These are phyloP conservation scores for Sugiyamaella castrensis DNA, from an alignment of 1,139 yeast genomes.

Conservation along the genomic window DNA sequence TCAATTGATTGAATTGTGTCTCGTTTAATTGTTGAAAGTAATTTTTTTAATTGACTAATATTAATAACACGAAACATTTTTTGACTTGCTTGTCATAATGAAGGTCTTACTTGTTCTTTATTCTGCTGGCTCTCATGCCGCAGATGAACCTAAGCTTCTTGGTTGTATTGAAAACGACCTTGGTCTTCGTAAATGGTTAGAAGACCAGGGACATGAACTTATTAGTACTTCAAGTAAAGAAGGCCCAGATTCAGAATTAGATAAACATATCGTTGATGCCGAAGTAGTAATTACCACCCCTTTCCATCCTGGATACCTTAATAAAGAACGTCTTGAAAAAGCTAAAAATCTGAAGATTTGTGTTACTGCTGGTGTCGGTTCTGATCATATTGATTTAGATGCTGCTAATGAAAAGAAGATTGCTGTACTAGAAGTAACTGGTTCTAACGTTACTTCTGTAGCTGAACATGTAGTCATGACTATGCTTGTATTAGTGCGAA, in stretches of 20 bases:
- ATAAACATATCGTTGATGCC: constrained; percentile 63
- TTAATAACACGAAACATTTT: no score
- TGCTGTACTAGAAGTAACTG: constrained; percentile 76
- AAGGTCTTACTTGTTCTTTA: constrained; percentile 36
- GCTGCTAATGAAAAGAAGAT: constrained; percentile 65
- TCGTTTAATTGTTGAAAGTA: no score
- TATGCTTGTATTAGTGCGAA: constrained; percentile 66
- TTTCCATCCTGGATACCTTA: constrained; percentile 77
- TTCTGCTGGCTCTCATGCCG: constrained; percentile 48
- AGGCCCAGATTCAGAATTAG: constrained; percentile 58
- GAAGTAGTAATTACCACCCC: constrained; percentile 81
- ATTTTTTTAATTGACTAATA: no score
- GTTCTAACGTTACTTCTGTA: constrained; percentile 75
- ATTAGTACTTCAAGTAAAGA: constrained; percentile 69
- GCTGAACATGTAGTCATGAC: constrained; percentile 82
- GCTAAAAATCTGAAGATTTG: constrained; percentile 73
- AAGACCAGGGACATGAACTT: constrained; percentile 63
- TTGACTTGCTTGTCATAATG: not conserved
- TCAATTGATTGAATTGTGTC: no score
- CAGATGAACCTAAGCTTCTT: constrained; percentile 56
- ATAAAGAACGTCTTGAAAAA: constrained; percentile 59
- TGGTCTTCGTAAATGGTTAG: constrained; percentile 65
- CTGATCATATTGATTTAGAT: constrained; percentile 73
- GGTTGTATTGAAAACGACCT: constrained; percentile 77
- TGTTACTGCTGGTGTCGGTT: constrained; percentile 82